These are phyloP conservation scores for Seminavis robusta DNA, from an alignment of 108 stramenopile genomes.

Conservation along the genomic window DNA sequence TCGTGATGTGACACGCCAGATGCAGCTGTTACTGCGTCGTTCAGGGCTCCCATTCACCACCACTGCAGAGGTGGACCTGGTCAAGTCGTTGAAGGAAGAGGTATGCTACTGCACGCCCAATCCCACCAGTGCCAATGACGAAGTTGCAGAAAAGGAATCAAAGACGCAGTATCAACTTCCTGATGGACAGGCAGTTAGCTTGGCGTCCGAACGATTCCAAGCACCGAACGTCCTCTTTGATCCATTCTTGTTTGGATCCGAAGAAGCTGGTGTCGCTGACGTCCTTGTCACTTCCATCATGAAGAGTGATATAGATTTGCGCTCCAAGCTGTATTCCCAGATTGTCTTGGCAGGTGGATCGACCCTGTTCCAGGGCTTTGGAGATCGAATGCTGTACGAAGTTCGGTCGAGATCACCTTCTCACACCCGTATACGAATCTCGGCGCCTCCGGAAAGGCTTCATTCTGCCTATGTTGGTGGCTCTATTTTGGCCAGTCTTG, in stretches of 20 bases:
- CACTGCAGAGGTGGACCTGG: conserved; percentile 91
- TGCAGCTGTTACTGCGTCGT: conserved; percentile 85
- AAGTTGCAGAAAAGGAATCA: conserved; percentile 44
- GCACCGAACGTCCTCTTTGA: conserved; percentile 94
- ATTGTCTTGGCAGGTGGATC: conserved; percentile 96
- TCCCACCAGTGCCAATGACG: conserved; percentile 23
- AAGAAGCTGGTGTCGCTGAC: conserved; percentile 86
- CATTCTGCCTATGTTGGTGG: conserved; percentile 94
- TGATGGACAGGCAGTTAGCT: conserved; percentile 78
- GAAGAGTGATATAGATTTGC: conserved; percentile 90
- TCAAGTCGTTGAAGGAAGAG: conserved; percentile 92
- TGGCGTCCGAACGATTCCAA: conserved; percentile 87
- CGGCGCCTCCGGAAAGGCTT: conserved; percentile 88
- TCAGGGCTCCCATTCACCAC: conserved; percentile 87
- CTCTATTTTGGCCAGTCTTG: conserved; percentile 95
- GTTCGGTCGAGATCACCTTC: conserved; percentile 79
- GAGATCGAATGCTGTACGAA: conserved; percentile 92
- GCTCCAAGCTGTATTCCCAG: conserved; percentile 90
- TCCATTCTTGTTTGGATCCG: conserved; percentile 90
- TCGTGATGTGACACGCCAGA: conserved; percentile 89
- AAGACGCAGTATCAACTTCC: conserved; percentile 86
- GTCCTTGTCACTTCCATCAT: conserved; percentile 82
- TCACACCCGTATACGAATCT: conserved; percentile 86
- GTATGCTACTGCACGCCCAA: conserved; percentile 80
- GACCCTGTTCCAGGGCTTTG: conserved; percentile 90